Evolutionary conservation across 116 monocot genomes (phyloP).

Genomic region (Dioscorea cayenensis): DNA sequence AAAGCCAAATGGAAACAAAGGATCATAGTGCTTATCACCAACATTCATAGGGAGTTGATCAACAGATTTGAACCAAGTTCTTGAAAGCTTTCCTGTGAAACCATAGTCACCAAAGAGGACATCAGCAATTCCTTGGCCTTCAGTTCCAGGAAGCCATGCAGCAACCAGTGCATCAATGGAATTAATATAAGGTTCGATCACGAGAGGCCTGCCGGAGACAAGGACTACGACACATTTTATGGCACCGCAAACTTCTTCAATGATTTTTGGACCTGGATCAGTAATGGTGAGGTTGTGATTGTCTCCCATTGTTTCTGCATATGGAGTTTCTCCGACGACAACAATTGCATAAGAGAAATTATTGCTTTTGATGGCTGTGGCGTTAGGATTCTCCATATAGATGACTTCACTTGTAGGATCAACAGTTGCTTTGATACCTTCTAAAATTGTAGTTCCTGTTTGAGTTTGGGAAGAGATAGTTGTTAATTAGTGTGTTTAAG

Average conservation of each 20-base stretch:
- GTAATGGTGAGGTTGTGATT: constrained; percentile 8
- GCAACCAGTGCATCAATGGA: constrained; percentile 20
- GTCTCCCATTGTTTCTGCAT: constrained; percentile 15
- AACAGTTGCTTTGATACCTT: constrained; percentile 29
- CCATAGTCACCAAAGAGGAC: constrained; percentile 25
- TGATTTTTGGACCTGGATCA: constrained; percentile 7
- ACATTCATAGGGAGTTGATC: constrained; percentile 27
- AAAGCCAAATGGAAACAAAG: constrained; percentile 18
- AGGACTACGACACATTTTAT: constrained; percentile 12
- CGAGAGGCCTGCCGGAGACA: constrained; percentile 18
- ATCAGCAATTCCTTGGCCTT: constrained; percentile 19
- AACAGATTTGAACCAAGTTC: constrained; percentile 21
- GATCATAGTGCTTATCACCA: constrained; percentile 18
- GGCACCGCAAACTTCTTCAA: constrained; percentile 11
- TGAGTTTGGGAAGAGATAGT: not conserved
- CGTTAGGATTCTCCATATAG: constrained; percentile 17
- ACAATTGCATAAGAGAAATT: constrained; percentile 19
- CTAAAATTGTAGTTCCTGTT: constrained; percentile 43
- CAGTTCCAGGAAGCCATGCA: constrained; percentile 29
- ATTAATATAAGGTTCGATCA: constrained; percentile 10
- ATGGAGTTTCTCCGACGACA: constrained; percentile 21
- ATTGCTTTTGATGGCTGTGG: not conserved
- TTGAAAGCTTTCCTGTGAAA: constrained; percentile 24
- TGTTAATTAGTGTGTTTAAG: not conserved
- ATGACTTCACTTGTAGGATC: constrained; percentile 23